Evolutionary conservation across 1,284 basidiomycete genomes (phyloP).

Genomic region (Heterobasidion occidentale): DNA sequence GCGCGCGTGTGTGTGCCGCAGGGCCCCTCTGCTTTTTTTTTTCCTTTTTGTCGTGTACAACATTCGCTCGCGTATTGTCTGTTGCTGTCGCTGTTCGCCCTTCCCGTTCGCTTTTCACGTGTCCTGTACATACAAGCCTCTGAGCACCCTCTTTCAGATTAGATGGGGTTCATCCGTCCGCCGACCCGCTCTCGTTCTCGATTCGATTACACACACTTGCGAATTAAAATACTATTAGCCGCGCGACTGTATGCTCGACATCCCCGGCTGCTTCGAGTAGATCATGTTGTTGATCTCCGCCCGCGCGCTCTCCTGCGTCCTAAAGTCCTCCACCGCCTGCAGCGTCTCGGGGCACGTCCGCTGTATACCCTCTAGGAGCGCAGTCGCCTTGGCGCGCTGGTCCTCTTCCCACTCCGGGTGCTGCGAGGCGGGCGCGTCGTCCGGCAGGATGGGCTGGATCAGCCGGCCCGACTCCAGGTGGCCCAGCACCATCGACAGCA

Average conservation of each 20-base stretch:
- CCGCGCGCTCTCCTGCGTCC: constrained; percentile 6
- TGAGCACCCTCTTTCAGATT: too few species aligned
- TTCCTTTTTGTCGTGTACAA: not conserved
- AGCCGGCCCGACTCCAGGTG: constrained; percentile 44
- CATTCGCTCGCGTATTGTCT: not conserved
- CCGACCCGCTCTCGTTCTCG: too few species aligned
- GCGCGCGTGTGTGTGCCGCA: not conserved
- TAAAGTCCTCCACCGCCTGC: constrained; percentile 20
- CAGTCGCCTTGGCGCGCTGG: constrained; percentile 24
- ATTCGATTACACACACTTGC: too few species aligned
- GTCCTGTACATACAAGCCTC: not conserved
- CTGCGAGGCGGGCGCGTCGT: constrained; percentile 13
- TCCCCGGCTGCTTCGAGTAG: not conserved
- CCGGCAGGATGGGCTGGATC: constrained; percentile 32
- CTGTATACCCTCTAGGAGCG: constrained; percentile 35
- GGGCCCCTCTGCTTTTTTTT: not conserved
- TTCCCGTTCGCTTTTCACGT: constrained; percentile 1
- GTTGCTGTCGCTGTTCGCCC: not conserved
- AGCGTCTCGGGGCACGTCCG: constrained; percentile 43
- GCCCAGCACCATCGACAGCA: constrained; percentile 36
- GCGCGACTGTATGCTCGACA: too few species aligned
- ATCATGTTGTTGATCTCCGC: constrained; percentile 1
- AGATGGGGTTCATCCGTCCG: too few species aligned
- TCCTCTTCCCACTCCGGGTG: constrained; percentile 19
- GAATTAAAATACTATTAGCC: too few species aligned